Conservation (phyloP, 495 filamentous ascomycete genomes). For the Jackrogersella multiformis region DNA sequence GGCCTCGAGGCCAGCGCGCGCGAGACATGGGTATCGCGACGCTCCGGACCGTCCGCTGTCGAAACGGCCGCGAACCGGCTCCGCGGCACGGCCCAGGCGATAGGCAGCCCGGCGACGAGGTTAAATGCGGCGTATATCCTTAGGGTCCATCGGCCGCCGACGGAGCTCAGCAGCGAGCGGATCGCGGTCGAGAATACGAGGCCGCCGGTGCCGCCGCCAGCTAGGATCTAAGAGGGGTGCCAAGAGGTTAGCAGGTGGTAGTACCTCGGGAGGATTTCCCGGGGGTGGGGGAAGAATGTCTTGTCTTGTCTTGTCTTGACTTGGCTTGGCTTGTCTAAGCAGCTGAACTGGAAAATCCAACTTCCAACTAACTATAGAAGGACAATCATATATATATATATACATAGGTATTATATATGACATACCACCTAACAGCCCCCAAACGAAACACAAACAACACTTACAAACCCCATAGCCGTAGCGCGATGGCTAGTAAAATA, state of each 20-base stretch:
- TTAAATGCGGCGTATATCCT: slow-evolving; percentile 59
- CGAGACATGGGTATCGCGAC: slow-evolving; percentile 54
- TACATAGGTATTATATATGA: background rate
- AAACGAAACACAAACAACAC: slow-evolving; percentile 40
- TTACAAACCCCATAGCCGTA: slow-evolving; percentile 59
- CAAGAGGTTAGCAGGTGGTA: background rate
- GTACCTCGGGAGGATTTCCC: background rate
- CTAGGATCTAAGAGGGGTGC: slow-evolving; percentile 44
- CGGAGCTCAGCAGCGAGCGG: slow-evolving; percentile 56
- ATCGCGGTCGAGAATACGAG: slow-evolving; percentile 58
- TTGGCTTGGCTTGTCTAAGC: no score
- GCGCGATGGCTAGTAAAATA: slow-evolving; percentile 60
- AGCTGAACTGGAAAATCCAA: no score
- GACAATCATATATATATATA: no score
- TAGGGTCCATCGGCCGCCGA: slow-evolving; percentile 65
- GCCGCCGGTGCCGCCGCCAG: slow-evolving; percentile 56
- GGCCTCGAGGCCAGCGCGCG: slow-evolving; percentile 51
- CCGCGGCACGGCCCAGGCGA: slow-evolving; percentile 57
- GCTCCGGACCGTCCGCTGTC: slow-evolving; percentile 20
- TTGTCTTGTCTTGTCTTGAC: no score
- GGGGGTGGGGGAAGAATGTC: no score
- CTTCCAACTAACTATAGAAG: no score
- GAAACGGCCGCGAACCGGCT: slow-evolving; percentile 46
- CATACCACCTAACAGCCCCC: background rate
- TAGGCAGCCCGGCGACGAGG: slow-evolving; percentile 55